Evolutionary conservation across 345 rosid genomes (phyloP).

Genomic region (Cardamine occulta): DNA sequence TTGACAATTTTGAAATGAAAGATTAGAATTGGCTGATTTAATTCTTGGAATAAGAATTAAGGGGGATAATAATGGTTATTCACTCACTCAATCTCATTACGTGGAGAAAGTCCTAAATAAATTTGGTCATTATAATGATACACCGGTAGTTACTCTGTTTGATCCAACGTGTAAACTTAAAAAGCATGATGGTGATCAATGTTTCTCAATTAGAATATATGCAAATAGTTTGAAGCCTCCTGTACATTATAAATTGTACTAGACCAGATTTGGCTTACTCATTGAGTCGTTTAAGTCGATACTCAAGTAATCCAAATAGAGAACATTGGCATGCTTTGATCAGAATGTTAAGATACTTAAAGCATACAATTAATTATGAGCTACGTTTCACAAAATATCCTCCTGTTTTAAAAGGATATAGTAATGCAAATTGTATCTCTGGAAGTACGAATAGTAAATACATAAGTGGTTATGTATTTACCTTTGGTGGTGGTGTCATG

Average conservation of each 20-base stretch:
- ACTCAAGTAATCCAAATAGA: neutral
- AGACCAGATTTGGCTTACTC: slow-evolving; percentile 10
- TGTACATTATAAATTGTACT: slow-evolving; percentile 7
- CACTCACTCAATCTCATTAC: neutral
- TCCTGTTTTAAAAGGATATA: slow-evolving; percentile 15
- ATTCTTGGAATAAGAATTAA: slow-evolving; percentile 5
- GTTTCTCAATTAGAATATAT: neutral
- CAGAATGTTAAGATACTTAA: slow-evolving; percentile 10
- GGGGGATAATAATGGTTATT: neutral
- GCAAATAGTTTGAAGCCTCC: neutral
- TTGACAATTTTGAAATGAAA: too few species aligned
- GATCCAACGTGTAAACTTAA: neutral
- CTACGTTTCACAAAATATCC: neutral
- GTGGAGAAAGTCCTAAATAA: neutral
- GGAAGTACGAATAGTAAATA: neutral
- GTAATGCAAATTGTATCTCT: slow-evolving; percentile 1
- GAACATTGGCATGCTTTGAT: neutral
- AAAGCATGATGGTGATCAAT: neutral
- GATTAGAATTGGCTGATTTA: neutral
- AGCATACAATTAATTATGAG: neutral
- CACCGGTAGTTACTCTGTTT: neutral
- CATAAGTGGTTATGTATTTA: slow-evolving; percentile 1
- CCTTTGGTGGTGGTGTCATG: neutral
- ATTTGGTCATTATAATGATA: slow-evolving; percentile 3
- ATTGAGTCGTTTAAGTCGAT: slow-evolving; percentile 1